Evolutionary conservation across 2,329 filamentous ascomycete genomes (phyloP).

Genomic region (Stagonosporopsis cucurbitacearum): DNA sequence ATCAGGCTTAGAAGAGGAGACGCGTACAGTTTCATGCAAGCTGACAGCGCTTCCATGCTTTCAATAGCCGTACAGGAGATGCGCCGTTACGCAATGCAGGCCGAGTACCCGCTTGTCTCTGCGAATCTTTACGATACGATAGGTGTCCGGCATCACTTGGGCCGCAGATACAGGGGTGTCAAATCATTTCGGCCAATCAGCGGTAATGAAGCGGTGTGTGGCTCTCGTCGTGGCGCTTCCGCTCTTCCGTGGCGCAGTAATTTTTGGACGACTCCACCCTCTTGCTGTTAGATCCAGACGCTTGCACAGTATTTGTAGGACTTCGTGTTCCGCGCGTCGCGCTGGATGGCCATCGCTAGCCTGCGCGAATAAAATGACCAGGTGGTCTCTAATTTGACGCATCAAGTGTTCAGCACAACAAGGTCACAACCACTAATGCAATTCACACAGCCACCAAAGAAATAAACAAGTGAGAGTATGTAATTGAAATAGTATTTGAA

Average conservation of each 20-base stretch:
- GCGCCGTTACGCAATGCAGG: conserved; percentile 18
- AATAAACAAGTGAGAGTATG: too few species aligned
- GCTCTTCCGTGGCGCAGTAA: background rate
- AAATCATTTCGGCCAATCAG: conserved; percentile 10
- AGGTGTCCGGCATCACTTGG: conserved; percentile 16
- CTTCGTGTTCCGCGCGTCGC: conserved; percentile 7
- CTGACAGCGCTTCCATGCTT: conserved; percentile 12
- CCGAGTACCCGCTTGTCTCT: conserved; percentile 14
- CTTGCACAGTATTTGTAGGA: background rate
- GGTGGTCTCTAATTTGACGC: background rate
- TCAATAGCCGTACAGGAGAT: conserved; percentile 8
- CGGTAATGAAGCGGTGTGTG: conserved; percentile 6
- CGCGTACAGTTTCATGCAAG: conserved; percentile 13
- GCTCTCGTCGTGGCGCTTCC: conserved; percentile 3
- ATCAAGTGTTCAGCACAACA: background rate
- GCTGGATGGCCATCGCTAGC: background rate
- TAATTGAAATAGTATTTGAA: background rate
- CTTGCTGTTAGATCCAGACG: background rate
- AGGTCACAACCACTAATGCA: too few species aligned
- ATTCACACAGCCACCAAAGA: too few species aligned
- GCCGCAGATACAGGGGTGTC: conserved; percentile 6
- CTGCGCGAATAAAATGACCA: background rate
- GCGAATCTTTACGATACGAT: conserved; percentile 12
- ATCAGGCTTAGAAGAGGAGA: conserved; percentile 7
- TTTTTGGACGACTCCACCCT: background rate